These are phyloP conservation scores for Choricystis sp. DNA, from an alignment of 139 green algal genomes.

Conservation along the genomic window DNA sequence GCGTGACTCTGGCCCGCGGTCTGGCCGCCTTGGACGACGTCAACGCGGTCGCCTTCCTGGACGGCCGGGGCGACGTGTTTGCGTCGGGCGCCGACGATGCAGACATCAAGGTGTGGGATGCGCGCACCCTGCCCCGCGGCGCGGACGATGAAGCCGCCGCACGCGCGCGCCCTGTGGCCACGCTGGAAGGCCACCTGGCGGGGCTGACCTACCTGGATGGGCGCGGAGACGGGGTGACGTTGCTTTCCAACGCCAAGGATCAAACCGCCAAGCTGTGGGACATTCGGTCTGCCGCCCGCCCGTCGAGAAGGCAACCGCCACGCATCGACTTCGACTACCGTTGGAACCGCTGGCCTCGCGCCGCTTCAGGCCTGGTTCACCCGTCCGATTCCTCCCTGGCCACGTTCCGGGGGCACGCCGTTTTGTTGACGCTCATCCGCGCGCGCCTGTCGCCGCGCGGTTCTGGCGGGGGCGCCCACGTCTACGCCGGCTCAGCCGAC, in stretches of 20 bases:
- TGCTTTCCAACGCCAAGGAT: constrained; percentile 91
- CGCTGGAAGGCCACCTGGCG: constrained; percentile 81
- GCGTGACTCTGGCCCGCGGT: constrained; percentile 9
- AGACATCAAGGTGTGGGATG: constrained; percentile 44
- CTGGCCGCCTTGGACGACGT: constrained; percentile 65
- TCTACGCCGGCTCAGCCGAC: constrained; percentile 67
- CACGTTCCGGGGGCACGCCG: constrained; percentile 73
- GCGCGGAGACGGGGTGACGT: constrained; percentile 38
- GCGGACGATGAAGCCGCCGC: background rate
- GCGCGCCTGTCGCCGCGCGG: constrained; percentile 63
- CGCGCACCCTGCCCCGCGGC: background rate
- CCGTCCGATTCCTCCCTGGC: constrained; percentile 62
- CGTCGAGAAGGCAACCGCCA: background rate
- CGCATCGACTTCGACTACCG: constrained; percentile 14
- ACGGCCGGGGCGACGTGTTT: constrained; percentile 49
- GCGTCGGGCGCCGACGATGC: constrained; percentile 67
- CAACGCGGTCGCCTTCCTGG: constrained; percentile 73
- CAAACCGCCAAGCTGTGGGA: constrained; percentile 93
- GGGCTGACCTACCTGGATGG: constrained; percentile 74
- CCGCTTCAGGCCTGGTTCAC: constrained; percentile 33
- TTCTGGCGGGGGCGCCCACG: constrained; percentile 74
- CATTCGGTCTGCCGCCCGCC: constrained; percentile 22
- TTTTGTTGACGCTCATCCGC: constrained; percentile 81
- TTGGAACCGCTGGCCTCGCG: constrained; percentile 70
- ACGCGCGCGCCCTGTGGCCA: constrained; percentile 27